phyloP scores from a whole-genome alignment of 2,329 filamentous ascomycete species.

The Neofusicoccum sp. region DNA sequence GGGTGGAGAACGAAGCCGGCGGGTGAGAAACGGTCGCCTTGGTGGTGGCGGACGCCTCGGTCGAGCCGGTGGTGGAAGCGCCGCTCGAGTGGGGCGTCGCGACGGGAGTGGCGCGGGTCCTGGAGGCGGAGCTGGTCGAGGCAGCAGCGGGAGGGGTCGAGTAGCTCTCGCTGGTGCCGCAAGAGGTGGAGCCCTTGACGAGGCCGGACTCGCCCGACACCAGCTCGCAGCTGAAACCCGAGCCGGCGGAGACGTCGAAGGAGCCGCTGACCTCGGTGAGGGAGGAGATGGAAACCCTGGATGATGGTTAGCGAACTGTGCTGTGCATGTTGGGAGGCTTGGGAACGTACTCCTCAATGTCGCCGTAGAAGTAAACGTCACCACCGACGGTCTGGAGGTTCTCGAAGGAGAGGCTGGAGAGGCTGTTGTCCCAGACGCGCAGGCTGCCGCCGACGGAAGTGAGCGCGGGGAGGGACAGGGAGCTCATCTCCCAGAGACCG shows the following conservation, averaged over 20 bases:
- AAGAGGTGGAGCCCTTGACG: background rate
- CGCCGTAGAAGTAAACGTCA: background rate
- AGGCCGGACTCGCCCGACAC: background rate
- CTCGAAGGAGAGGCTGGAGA: slow-evolving; percentile 11
- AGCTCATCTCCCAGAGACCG: background rate
- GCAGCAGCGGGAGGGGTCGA: background rate
- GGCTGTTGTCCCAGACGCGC: slow-evolving; percentile 3
- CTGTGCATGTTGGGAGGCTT: background rate
- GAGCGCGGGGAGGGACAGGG: slow-evolving; percentile 8
- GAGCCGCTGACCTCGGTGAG: slow-evolving; percentile 3
- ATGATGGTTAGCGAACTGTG: background rate
- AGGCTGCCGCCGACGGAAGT: slow-evolving; percentile 10
- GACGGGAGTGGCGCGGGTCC: slow-evolving; percentile 1
- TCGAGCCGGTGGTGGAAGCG: background rate
- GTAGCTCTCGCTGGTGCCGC: background rate
- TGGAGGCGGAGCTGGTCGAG: background rate
- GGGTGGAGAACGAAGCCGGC: slow-evolving; percentile 3
- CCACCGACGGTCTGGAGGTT: slow-evolving; percentile 23
- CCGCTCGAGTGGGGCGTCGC: background rate
- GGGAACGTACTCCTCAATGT: background rate
- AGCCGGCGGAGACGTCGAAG: background rate
- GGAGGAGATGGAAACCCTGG: background rate
- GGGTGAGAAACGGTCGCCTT: background rate
- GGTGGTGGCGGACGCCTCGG: too few relatives aligned
- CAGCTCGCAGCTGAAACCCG: background rate